Evolutionary conservation across 2,329 filamentous ascomycete genomes (phyloP), one percentile per base, ranked within the genome.

Genomic region (Sarocladium strictum): DNA sequence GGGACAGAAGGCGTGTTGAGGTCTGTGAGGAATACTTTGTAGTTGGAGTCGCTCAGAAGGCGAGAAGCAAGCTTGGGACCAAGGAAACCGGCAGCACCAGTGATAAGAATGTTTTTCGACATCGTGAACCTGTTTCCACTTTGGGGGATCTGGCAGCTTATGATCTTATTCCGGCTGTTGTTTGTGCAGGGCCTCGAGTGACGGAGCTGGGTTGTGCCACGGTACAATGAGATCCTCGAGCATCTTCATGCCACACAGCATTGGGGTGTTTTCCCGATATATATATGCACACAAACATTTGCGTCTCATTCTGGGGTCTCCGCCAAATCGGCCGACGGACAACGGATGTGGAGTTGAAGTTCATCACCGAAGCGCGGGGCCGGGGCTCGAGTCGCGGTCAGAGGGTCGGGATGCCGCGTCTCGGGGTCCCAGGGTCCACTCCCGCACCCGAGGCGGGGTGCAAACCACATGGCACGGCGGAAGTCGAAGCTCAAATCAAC

Each of bases 51-150:
- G 32, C 72, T 69, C 45, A 84, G 67, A 10, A 85, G 72, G 47
- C 79, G 74, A 51, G 73, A 71, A 3, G 79, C 77, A 26, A 85
- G 75, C 43, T 79, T 75, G 64, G 84, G 81, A 62, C 82, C 81
- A 55, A 86, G 78, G 63, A 85, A 84, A 53, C 82, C 82, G 50
- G 78, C 78, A 17, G 76, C 81, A 27, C 82, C 82, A 10, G 81
- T 85, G 61, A 85, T 83, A 62, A 85, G 75, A 40, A 85, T 74
- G 56, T 75, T 51, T 10, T 51, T 51, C 14, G 43, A 12, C 43
- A 49, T 49, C 23, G 9, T 49, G 9, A 7, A 7, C 9, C 7
- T 41, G 10, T n/a, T 10, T 14, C 12, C 11, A n/a, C 17, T 17
- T 7, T 7, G 37, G 37, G 37, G n/a, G 37, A 19, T n/a, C n/a